Conservation (phyloP, 768 basidiomycete species). For the Xerocomellus amylosporus region DNA sequence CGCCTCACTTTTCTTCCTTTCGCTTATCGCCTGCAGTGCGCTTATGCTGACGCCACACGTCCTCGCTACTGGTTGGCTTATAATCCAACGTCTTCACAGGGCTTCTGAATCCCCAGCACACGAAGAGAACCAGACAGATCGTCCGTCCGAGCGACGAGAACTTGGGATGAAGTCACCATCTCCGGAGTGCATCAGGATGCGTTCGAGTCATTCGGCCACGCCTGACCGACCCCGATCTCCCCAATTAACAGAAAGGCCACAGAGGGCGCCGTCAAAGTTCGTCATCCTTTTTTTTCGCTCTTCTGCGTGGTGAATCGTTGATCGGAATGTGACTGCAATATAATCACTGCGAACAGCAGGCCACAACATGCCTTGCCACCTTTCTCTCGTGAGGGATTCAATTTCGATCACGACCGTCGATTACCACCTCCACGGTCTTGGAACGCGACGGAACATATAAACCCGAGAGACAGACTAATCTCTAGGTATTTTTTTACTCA, state of each 20-base stretch:
- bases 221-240: constrained; percentile 21
- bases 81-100: constrained; percentile 24
- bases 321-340: constrained; percentile 24
- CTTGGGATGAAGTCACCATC: constrained; percentile 16
- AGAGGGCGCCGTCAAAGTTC: constrained; percentile 24
- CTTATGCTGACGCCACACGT: constrained; percentile 34
- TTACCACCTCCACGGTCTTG: constrained; percentile 33
- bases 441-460: constrained; percentile 22
- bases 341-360: constrained; percentile 31
- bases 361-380: constrained; percentile 34
- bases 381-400: constrained; percentile 30
- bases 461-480: constrained; percentile 22
- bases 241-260: constrained; percentile 18
- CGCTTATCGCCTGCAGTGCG: constrained; percentile 24
- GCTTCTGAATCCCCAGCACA: constrained; percentile 30
- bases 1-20: constrained; percentile 11
- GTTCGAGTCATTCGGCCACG: constrained; percentile 16
- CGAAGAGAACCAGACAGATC: constrained; percentile 21
- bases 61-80: constrained; percentile 17
- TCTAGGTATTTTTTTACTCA: constrained; percentile 25
- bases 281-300: constrained; percentile 14
- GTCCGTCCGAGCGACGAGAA: constrained; percentile 12
- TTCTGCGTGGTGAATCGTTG: constrained; percentile 15
- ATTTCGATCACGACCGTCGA: constrained; percentile 35
- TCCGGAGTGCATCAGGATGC: constrained; percentile 23